Evolutionary conservation across 306 rosid genomes (phyloP).

Genomic region (Cajanus cajan): DNA sequence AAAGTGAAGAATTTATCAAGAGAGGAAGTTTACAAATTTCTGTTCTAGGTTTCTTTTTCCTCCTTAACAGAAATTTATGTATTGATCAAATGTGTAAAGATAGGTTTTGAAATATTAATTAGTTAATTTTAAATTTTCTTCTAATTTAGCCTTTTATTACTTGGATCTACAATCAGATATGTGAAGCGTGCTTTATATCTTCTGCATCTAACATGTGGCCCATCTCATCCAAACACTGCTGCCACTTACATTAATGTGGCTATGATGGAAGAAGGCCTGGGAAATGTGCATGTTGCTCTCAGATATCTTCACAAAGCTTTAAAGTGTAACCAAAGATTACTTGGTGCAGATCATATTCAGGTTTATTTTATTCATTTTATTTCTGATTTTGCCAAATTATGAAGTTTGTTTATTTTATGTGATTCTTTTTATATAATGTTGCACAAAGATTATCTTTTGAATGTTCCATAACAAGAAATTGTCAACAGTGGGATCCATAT

Average conservation of each 20-base stretch:
- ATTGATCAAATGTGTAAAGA: background rate
- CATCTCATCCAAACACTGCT: conserved; percentile 99
- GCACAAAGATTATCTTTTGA: background rate
- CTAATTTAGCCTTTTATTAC: conserved; percentile 9
- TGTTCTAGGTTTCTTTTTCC: background rate
- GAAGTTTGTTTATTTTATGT: conserved; percentile 1
- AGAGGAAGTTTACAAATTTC: conserved; percentile 12
- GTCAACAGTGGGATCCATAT: background rate
- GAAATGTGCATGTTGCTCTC: conserved; percentile 95
- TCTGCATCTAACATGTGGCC: conserved; percentile 95
- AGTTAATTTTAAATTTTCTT: conserved; percentile 15
- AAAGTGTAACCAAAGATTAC: conserved; percentile 91
- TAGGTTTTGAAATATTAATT: background rate
- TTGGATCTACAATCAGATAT: conserved; percentile 57
- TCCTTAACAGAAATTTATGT: background rate
- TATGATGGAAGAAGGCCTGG: conserved; percentile 99
- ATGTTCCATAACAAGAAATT: background rate
- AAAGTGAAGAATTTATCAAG: background rate
- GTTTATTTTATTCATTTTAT: conserved; percentile 44
- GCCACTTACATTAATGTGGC: conserved; percentile 99
- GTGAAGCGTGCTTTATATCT: conserved; percentile 98
- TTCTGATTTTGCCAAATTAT: background rate
- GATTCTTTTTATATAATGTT: background rate
- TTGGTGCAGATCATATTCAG: conserved; percentile 98
- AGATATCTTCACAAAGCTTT: conserved; percentile 99